phyloP scores from a whole-genome alignment of 352 stramenopile species.

The Globisporangium lucens region DNA sequence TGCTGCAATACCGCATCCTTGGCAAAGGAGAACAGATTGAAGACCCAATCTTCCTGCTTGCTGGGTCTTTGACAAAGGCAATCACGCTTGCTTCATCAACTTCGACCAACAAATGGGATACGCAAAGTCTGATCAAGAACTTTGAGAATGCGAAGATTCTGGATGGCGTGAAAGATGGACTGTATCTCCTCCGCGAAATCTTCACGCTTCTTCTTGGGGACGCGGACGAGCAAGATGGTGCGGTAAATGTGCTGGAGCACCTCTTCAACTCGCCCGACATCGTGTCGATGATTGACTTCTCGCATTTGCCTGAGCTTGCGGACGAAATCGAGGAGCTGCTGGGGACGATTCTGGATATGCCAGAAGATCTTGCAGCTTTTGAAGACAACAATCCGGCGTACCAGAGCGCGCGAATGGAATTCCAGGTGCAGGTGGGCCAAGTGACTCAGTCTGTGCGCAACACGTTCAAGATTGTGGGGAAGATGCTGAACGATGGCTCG shows the following conservation, averaged over 20 bases:
- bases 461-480: conserved; percentile 43
- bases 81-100: conserved; percentile 57
- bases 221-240: conserved; percentile 38
- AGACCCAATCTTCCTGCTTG: conserved; percentile 80
- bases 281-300: conserved; percentile 54
- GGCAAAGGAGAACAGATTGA: conserved; percentile 65
- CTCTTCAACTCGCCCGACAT: conserved; percentile 62
- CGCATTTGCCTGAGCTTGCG: conserved; percentile 48
- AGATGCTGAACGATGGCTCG: conserved; percentile 54
- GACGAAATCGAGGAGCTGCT: conserved; percentile 77
- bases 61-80: conserved; percentile 66
- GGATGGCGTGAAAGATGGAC: conserved; percentile 54
- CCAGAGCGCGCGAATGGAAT: conserved; percentile 53
- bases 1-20: conserved; percentile 80
- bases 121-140: conserved; percentile 48
- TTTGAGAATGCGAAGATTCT: conserved; percentile 58
- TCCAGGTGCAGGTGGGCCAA: conserved; percentile 65
- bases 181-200: conserved; percentile 61
- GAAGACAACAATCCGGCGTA: conserved; percentile 31
- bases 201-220: conserved; percentile 67
- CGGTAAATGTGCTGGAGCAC: conserved; percentile 56
- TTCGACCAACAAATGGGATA: conserved; percentile 44
- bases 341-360: conserved; percentile 74
- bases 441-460: conserved; percentile 52
- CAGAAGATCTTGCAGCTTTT: conserved; percentile 61